Evolutionary conservation across 129 eudicot genomes (phyloP).

Genomic region (Lactuca sativa): DNA sequence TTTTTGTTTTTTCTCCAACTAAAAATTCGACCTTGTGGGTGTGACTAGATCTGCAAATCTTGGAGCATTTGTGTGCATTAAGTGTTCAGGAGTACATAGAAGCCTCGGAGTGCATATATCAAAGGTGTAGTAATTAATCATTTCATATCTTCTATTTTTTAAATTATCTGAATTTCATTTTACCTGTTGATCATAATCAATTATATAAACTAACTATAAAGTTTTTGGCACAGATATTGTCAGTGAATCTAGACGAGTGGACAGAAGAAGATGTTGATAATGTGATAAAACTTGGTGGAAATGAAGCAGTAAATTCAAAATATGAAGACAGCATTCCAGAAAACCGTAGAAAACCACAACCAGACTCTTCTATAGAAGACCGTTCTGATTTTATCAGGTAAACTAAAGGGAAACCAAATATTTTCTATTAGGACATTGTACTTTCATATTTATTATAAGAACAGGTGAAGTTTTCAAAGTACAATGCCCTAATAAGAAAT

Average conservation of each 20-base stretch:
- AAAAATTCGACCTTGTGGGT: slow-evolving; percentile 15
- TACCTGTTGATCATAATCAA: background rate
- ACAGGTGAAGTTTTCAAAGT: too few species aligned
- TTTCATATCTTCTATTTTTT: slow-evolving; percentile 6
- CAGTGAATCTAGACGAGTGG: slow-evolving; percentile 92
- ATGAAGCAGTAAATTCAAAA: slow-evolving; percentile 56
- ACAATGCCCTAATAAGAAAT: too few species aligned
- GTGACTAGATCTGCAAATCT: slow-evolving; percentile 65
- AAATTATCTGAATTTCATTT: background rate
- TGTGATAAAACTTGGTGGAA: slow-evolving; percentile 74
- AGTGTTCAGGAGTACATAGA: slow-evolving; percentile 97
- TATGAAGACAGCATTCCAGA: slow-evolving; percentile 75
- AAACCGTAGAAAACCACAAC: slow-evolving; percentile 58
- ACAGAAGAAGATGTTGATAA: slow-evolving; percentile 81
- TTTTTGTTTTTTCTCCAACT: slow-evolving; percentile 14
- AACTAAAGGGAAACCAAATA: background rate
- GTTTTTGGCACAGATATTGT: slow-evolving; percentile 55
- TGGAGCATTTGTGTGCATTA: slow-evolving; percentile 89
- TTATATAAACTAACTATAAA: background rate
- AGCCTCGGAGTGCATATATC: slow-evolving; percentile 97
- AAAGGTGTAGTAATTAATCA: slow-evolving; percentile 47
- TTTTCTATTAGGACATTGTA: too few species aligned
- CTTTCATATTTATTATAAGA: too few species aligned
- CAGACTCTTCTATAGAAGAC: slow-evolving; percentile 73
- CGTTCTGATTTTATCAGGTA: slow-evolving; percentile 87